Evolutionary conservation across 2,329 filamentous ascomycete species (phyloP), one percentile per base, ranked within the genome.

Genomic region (Cercospora sp.): DNA sequence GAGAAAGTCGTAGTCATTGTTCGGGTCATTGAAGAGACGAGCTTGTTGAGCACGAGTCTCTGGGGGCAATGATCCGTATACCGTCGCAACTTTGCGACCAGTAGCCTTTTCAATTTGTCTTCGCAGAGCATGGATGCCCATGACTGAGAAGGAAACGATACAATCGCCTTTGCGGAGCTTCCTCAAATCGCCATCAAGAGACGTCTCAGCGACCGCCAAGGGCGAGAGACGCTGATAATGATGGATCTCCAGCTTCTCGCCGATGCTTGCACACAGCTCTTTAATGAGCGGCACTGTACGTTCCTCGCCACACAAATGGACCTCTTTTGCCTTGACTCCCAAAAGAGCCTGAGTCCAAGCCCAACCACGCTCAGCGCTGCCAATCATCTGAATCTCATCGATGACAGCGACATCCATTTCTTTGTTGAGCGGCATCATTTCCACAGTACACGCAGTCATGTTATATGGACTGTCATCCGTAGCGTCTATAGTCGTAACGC

Each of bases 341-440:
- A 99, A 83, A 13, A 98, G 84, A 1, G 95, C 95, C 74, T 93
- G 88, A 1, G 94, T 97, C 95, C 95, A 99, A 2, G 93, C 94
- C 89, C 91, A 97, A 1, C 96, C 95, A 73, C 95, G 90, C 0
- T 92, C 88, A 0, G 78, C 70, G 75, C 93, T 90, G 16, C 88
- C 90, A 73, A 99, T 92, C 95, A 99, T 98, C 80, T 99, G 95
- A 66, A 99, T 98, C 82, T 99, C 95, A 77, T 99, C 95, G 70
- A 99, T 94, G 72, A 99, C 94, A 1, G 93, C 94, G 40, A 99
- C 94, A 51, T 98, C 94, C 31, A 92, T 73, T 82, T 85, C n/a
- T 84, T 76, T 80, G 60, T 84, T 84, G 20, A 88, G 73, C 6
- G 86, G 86, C 26, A 89, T 85, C 90, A 99, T 99, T 79, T 99